These are phyloP conservation scores for Exophiala xenobiotica DNA, from an alignment of 2,329 filamentous ascomycete genomes.

Conservation along the genomic window DNA sequence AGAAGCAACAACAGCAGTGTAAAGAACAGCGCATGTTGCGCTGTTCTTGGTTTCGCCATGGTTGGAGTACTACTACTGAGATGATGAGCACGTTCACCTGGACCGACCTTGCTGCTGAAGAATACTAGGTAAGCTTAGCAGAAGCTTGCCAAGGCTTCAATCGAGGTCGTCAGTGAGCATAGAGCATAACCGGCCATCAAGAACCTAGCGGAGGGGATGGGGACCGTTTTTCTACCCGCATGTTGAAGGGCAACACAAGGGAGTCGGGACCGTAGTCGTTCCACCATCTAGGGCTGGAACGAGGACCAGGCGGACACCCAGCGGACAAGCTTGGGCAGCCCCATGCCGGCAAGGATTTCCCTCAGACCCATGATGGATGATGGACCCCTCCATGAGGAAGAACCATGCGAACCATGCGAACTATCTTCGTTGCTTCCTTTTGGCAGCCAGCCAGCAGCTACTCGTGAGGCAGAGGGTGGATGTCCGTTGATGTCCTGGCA, in stretches of 20 bases:
- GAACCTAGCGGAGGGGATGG: neutral
- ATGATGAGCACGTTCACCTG: neutral
- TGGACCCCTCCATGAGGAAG: too few species aligned
- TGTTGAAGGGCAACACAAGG: too few species aligned
- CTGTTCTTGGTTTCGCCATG: conserved; percentile 35
- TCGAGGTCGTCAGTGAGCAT: neutral
- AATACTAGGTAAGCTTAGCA: neutral
- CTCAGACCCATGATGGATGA: too few species aligned
- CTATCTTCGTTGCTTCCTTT: neutral
- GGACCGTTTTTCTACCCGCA: neutral
- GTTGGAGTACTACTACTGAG: too few species aligned
- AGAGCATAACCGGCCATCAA: neutral
- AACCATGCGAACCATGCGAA: too few species aligned
- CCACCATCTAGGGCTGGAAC: too few species aligned
- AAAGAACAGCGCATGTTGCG: conserved; percentile 42
- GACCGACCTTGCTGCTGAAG: neutral
- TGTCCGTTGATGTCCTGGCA: too few species aligned
- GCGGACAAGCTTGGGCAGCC: too few species aligned
- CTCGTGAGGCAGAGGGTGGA: too few species aligned
- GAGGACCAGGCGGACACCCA: too few species aligned
- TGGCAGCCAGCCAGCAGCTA: too few species aligned
- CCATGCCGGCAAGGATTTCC: conserved; percentile 1
- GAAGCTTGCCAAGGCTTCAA: conserved; percentile 6
- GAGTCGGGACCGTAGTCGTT: too few species aligned
- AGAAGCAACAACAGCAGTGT: conserved; percentile 31